Evolutionary conservation across 371 early-diverging fungal species (phyloP), one percentile per base, ranked within the genome.

Genomic region (Zancudomyces culisetae): DNA sequence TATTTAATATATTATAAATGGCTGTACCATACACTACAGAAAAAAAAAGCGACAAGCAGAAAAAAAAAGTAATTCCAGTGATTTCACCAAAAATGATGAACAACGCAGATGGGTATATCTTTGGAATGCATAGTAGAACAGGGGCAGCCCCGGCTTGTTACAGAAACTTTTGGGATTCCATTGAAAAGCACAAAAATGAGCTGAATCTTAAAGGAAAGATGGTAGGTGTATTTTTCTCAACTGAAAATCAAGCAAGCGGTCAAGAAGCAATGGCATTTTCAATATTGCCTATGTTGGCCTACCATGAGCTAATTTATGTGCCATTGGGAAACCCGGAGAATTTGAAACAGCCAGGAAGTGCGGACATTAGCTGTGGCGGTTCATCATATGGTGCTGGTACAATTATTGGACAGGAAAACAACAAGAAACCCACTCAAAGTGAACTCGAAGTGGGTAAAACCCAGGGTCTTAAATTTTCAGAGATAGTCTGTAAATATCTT

Each of bases 121-220:
- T 86, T 59, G 87, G 87, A 26, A 60, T 84, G 49, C 77, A 78
- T 42, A 81, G 80, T n/a, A 64, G 80, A 6, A 83, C 74, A 57
- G 84, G 85, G 26, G 62, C 53, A 15, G 52, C 76, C 24, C 74
- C 83, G 4, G 77, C 83, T 19, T 85, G 84, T 52, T 57, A 84
- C 54, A 77, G 79, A 55, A 62, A 77, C 10, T 46, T 58, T 10
- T 58, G 30, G 30, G 87, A 87, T 68, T 62, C 77, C 1, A 81
- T 81, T 0, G 90, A 35, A 15, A 10, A 6, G 10, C 6, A 35
- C 35, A 35, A 35, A 35, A n/a, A n/a, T n/a, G 35, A 35, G 35
- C 6, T 35, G 6, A 15, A 61, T 4, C 53, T 76, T 21, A 57
- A 60, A 6, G 71, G 73, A 40, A 76, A 76, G 55, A 65, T 75